phyloP scores from a whole-genome alignment of 2,329 filamentous ascomycete genomes.

The Xylaria digitata region DNA sequence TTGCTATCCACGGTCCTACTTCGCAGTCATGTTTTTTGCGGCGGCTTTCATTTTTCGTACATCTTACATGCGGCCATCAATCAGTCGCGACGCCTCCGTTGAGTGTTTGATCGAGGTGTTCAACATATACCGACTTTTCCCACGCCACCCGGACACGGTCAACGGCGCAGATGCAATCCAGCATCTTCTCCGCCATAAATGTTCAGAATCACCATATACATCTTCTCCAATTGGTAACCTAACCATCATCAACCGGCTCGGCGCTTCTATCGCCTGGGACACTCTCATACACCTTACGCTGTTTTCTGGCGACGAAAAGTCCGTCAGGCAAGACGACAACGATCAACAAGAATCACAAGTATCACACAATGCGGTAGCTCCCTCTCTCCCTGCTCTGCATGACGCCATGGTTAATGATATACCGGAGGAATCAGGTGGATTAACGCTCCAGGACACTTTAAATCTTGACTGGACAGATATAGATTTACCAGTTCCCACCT shows the following conservation, averaged over 20 bases:
- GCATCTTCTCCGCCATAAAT: conserved; percentile 18
- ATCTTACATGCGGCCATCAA: conserved; percentile 17
- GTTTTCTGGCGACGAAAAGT: background rate
- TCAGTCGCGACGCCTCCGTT: conserved; percentile 5
- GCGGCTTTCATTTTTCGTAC: conserved; percentile 31
- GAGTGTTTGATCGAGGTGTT: conserved; percentile 18
- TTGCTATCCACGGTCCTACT: conserved; percentile 28
- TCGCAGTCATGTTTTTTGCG: conserved; percentile 28
- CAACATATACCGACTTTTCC: conserved; percentile 27
- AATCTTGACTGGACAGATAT: conserved; percentile 30
- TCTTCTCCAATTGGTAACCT: conserved; percentile 21
- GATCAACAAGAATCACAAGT: conserved; percentile 1
- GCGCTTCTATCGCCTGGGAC: conserved; percentile 36
- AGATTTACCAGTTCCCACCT: conserved; percentile 19
- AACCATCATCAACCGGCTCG: conserved; percentile 25
- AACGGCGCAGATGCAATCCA: conserved; percentile 14
- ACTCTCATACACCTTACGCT: conserved; percentile 11
- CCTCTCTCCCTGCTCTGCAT: background rate
- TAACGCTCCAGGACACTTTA: conserved; percentile 16
- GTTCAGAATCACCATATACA: background rate
- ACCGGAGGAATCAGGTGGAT: background rate
- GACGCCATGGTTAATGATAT: background rate
- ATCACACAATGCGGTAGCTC: background rate
- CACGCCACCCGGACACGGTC: conserved; percentile 14
- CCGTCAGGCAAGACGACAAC: background rate